phyloP scores from a whole-genome alignment of 2,329 filamentous ascomycete genomes.

The Trichoderma aggressivum region DNA sequence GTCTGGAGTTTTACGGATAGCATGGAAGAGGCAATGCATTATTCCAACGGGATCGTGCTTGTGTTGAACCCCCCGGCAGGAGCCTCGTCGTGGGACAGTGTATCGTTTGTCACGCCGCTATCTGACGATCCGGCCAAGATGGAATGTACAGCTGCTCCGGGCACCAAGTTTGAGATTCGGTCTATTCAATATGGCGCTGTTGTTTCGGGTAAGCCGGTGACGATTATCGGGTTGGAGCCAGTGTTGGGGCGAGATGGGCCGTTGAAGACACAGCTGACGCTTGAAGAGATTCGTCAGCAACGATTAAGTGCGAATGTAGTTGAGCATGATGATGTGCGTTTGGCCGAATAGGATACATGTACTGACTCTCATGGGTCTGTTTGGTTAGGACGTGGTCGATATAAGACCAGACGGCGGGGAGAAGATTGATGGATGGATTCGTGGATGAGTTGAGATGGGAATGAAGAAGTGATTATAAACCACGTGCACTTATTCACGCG shows the following conservation, averaged over 20 bases:
- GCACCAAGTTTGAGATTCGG: conserved; percentile 5
- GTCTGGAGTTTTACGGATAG: conserved; percentile 18
- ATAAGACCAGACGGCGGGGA: neutral
- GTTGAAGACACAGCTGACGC: neutral
- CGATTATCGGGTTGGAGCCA: neutral
- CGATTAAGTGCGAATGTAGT: neutral
- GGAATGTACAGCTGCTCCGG: conserved; percentile 9
- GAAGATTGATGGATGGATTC: neutral
- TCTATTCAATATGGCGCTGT: neutral
- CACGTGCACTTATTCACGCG: neutral
- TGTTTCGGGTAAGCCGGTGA: neutral
- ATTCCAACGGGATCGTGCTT: conserved; percentile 17
- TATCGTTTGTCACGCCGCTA: conserved; percentile 11
- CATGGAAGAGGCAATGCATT: conserved; percentile 7
- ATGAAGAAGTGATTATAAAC: neutral
- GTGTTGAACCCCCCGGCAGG: neutral
- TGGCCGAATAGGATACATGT: neutral
- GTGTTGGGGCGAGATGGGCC: neutral
- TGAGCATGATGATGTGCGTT: neutral
- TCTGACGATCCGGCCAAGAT: conserved; percentile 12
- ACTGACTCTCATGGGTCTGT: neutral
- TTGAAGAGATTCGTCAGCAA: neutral
- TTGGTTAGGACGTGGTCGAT: neutral
- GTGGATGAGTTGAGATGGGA: neutral
- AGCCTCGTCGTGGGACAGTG: conserved; percentile 6